Evolutionary conservation across 2,329 filamentous ascomycete species (phyloP).

Genomic region (Trichophyton schoenleinii): DNA sequence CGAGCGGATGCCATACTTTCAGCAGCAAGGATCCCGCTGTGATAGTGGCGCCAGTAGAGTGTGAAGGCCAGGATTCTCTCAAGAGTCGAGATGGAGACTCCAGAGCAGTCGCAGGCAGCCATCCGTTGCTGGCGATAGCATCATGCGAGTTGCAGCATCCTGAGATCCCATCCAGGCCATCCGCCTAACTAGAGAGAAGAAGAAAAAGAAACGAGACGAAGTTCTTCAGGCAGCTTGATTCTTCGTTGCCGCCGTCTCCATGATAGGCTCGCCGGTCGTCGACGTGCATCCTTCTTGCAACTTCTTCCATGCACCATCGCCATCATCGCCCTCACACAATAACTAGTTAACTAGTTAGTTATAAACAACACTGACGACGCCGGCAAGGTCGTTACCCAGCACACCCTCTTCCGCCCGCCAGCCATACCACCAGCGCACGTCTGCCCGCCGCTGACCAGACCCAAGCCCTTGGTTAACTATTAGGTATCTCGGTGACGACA

Average conservation of each 20-base stretch:
- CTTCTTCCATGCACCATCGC: not conserved
- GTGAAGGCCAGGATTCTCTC: not conserved
- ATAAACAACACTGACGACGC: too few species aligned
- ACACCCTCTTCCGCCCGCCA: not conserved
- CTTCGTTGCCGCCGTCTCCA: not conserved
- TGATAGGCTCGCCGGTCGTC: not conserved
- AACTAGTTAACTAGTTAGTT: too few species aligned
- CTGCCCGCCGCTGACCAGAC: not conserved
- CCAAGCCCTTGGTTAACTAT: not conserved
- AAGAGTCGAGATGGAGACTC: too few species aligned
- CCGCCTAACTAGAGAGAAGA: too few species aligned
- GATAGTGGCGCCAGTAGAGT: constrained; percentile 1
- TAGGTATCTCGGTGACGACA: not conserved
- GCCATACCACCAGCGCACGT: not conserved
- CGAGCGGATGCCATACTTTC: not conserved
- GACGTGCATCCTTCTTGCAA: not conserved
- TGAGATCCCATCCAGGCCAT: too few species aligned
- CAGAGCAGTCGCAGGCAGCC: too few species aligned
- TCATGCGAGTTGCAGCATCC: not conserved
- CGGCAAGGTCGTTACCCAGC: too few species aligned
- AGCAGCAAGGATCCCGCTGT: not conserved
- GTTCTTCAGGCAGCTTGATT: not conserved
- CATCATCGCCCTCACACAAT: not conserved
- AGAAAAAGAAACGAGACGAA: not conserved
- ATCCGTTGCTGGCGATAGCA: not conserved